Base-by-base conservation (phyloP, 2,329 filamentous ascomycete genomes). In the Trichoderma sp. region DNA sequence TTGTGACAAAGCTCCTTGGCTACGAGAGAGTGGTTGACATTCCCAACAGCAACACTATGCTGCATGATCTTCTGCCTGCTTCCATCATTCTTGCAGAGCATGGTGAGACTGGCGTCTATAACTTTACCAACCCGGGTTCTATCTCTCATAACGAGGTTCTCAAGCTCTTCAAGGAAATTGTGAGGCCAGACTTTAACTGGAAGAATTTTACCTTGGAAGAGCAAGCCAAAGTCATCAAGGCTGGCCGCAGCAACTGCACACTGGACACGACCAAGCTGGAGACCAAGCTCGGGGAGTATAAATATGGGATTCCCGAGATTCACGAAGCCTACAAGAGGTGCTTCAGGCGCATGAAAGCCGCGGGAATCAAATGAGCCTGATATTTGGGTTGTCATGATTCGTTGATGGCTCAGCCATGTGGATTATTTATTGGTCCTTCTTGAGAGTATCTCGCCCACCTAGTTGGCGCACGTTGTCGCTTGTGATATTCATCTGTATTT, bases 91-190 rank as follows among this genome's bases (percentile, higher is more conserved):
- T 91, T 74, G 87, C 89, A 32, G 87, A 91, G 78, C 84, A 90
- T 80, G 81, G 82, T 53, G 89, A 91, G 55, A 87, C 85, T 1
- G 90, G 90, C 20, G 83, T 92, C 74, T 91, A 89, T 81, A 92
- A 92, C 82, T 91, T 92, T 79, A 91, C 89, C 73, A 92, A 92
- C 81, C 90, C 90, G 0, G 90, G 90, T 13, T 88, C 88, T 74
- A 91, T 92, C 78, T 90, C 88, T n/a, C 90, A 92, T 81, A 92
- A 92, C 79, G 89, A 92, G 80, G 89, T 92, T 7, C 82, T 92
- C 50, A 75, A 81, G 3, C 81, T 92, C 55, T 91, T 91, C 81
- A 87, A 86, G 76, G 85, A 91, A 73, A 88, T 90, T 74, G 86
- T 92, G 47, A 85, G 89, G 53, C 90, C 90, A 2, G 78, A 77